phyloP scores from a whole-genome alignment of 441 rosid genomes.

The Brassica hybrid region DNA sequence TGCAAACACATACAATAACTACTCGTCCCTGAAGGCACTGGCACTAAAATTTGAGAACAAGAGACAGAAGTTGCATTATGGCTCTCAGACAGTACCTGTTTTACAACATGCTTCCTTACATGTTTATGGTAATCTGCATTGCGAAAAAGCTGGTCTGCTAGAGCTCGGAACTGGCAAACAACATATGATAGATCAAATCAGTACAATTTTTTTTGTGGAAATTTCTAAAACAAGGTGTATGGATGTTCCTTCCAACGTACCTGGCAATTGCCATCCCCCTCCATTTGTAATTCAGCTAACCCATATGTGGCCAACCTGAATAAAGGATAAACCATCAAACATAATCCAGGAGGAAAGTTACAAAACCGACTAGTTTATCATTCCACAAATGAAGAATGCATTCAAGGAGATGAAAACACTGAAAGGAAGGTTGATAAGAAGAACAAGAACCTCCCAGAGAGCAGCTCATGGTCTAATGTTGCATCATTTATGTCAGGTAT shows the following conservation, averaged over 20 bases:
- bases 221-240: too few species aligned
- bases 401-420: not conserved
- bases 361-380: not conserved
- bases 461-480: conserved; percentile 80
- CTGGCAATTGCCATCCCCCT: not conserved
- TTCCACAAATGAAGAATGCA: too few species aligned
- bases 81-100: conserved; percentile 62
- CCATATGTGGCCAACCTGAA: not conserved
- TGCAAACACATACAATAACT: not conserved
- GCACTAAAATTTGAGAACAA: not conserved
- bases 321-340: not conserved
- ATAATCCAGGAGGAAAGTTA: not conserved
- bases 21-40: not conserved
- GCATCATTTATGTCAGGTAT: conserved; percentile 90
- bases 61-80: conserved; percentile 11
- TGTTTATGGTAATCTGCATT: conserved; percentile 82
- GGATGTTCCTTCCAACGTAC: not conserved
- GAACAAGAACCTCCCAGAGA: conserved; percentile 75
- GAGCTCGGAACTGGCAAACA: conserved; percentile 79
- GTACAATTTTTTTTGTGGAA: too few species aligned
- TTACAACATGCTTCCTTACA: conserved; percentile 78
- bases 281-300: not conserved
- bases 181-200: conserved; percentile 8
- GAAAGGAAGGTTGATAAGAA: conserved; percentile 19
- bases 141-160: conserved; percentile 91